phyloP scores from a whole-genome alignment of 768 basidiomycete species.

The Russula sp. region DNA sequence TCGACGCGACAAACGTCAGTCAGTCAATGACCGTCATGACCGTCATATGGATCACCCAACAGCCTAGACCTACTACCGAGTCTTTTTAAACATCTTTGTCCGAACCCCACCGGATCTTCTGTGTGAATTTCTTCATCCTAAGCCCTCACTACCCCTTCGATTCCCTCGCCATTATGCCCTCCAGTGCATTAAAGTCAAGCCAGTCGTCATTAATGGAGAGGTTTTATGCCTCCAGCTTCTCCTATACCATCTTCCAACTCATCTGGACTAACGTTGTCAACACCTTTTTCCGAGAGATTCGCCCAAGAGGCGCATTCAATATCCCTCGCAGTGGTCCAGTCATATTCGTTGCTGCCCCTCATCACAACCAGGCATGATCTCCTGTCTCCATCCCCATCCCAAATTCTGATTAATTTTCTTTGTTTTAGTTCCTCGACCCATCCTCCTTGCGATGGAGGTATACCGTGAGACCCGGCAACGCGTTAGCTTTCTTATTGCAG shows the following conservation, averaged over 20 bases:
- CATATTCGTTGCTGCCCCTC: slow-evolving; percentile 92
- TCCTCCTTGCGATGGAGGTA: slow-evolving; percentile 79
- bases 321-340: slow-evolving; percentile 86
- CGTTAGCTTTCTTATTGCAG: slow-evolving; percentile 85
- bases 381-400: slow-evolving; percentile 22
- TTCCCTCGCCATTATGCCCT: slow-evolving; percentile 2
- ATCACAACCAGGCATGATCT: slow-evolving; percentile 75
- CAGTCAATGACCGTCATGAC: background rate
- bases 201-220: slow-evolving; percentile 11
- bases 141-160: background rate
- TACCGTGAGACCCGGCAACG: slow-evolving; percentile 75
- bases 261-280: slow-evolving; percentile 84
- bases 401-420: background rate
- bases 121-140: background rate
- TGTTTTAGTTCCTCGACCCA: slow-evolving; percentile 80
- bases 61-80: background rate
- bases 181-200: background rate
- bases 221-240: slow-evolving; percentile 28
- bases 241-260: slow-evolving; percentile 70
- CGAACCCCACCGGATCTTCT: background rate
- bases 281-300: slow-evolving; percentile 94
- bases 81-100: background rate
- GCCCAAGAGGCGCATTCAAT: slow-evolving; percentile 89
- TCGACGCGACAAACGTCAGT: too few relatives aligned
- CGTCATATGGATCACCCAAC: background rate